Conservation (phyloP, 495 filamentous ascomycete genomes). For the Trichoderma erinaceum region DNA sequence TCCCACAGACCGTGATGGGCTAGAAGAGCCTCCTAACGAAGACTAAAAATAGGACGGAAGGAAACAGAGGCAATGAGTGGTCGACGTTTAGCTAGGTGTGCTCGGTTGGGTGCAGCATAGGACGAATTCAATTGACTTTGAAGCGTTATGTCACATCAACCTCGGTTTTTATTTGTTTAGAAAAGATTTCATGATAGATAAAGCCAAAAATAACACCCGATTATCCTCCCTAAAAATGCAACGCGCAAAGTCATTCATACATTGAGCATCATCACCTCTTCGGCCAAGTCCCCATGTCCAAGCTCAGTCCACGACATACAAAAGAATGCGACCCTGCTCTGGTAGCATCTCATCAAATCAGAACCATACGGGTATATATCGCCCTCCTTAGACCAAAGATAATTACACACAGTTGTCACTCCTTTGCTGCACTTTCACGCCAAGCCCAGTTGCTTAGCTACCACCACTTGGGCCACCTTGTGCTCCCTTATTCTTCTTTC, state of each 20-base stretch:
- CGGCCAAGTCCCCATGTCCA: neutral
- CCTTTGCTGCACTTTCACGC: neutral
- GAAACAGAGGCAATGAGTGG: neutral
- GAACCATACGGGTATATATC: neutral
- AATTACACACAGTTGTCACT: neutral
- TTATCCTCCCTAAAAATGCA: neutral
- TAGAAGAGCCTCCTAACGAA: neutral
- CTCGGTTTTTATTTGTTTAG: too few species aligned
- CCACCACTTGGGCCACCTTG: constrained; percentile 3
- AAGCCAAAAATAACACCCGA: too few species aligned
- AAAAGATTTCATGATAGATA: too few species aligned
- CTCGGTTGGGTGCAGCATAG: too few species aligned
- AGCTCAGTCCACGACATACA: neutral
- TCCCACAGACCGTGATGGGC: too few species aligned
- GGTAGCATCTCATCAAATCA: neutral
- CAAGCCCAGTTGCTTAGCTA: neutral
- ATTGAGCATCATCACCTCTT: neutral
- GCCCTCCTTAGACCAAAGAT: neutral
- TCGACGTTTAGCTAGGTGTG: too few species aligned
- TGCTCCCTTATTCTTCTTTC: neutral
- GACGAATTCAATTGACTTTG: too few species aligned
- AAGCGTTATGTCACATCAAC: too few species aligned
- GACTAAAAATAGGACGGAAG: neutral
- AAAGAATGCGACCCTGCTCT: neutral
- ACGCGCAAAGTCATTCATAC: constrained; percentile 1